A percentile compares a stretch with the other conserved stretches of the same genome.
phyloP scores from a whole-genome alignment of 2,329 filamentous ascomycete genomes.

The Colletotrichum acutatum region DNA sequence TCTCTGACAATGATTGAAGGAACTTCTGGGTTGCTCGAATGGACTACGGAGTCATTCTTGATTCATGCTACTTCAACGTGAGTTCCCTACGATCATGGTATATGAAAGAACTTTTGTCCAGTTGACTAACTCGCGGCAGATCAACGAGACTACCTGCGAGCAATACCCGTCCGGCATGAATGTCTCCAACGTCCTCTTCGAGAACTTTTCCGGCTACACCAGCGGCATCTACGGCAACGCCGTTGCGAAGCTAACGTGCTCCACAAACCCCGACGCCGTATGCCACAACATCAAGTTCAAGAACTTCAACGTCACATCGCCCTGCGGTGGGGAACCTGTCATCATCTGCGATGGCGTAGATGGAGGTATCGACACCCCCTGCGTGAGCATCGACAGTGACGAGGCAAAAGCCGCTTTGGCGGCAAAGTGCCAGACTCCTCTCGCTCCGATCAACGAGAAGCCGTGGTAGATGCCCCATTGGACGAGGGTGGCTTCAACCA shows the following conservation, averaged over 20 bases:
- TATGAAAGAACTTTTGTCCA: not conserved
- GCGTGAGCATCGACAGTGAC: conserved; percentile 39
- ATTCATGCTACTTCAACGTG: conserved; percentile 68
- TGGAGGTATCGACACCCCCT: conserved; percentile 47
- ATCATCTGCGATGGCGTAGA: conserved; percentile 62
- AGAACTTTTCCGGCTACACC: conserved; percentile 67
- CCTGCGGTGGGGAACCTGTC: conserved; percentile 53
- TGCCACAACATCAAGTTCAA: conserved; percentile 66
- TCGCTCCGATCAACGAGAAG: conserved; percentile 19
- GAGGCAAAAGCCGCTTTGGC: conserved; percentile 23
- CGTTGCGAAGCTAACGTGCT: conserved; percentile 66
- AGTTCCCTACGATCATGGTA: not conserved
- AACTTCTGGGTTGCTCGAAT: conserved; percentile 70
- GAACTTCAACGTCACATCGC: conserved; percentile 65
- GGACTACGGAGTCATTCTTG: conserved; percentile 67
- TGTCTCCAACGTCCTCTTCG: conserved; percentile 67
- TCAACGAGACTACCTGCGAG: conserved; percentile 61
- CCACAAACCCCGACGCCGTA: conserved; percentile 61
- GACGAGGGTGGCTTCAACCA: not conserved
- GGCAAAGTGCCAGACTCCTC: conserved; percentile 28
- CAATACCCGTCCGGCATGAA: conserved; percentile 66
- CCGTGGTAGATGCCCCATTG: not conserved
- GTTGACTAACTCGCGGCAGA: not conserved
- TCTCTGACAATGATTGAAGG: conserved; percentile 38
- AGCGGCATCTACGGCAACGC: conserved; percentile 66